phyloP scores from a whole-genome alignment of 139 green algal genomes.

The Coccomyxa sp. region DNA sequence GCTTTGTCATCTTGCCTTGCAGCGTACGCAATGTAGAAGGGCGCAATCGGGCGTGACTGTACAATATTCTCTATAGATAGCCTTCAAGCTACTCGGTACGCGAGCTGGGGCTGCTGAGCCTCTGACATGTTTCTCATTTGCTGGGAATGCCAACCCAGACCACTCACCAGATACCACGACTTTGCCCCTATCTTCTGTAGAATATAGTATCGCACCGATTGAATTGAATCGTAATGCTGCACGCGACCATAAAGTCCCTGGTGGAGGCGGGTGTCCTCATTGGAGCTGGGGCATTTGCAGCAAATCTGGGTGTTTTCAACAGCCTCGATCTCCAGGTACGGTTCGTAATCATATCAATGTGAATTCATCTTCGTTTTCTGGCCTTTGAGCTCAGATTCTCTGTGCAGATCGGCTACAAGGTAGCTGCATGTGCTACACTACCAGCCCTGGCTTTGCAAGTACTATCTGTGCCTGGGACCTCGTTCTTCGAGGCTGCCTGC shows the following conservation, averaged over 20 bases:
- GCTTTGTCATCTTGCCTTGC: too few species aligned
- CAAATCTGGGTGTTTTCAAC: not conserved
- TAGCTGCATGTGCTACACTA: constrained; percentile 32
- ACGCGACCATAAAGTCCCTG: not conserved
- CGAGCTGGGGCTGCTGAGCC: too few species aligned
- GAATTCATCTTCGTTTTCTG: not conserved
- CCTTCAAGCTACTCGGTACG: too few species aligned
- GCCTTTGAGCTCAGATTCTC: not conserved
- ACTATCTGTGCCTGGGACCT: constrained; percentile 7
- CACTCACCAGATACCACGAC: too few species aligned
- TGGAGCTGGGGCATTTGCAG: not conserved
- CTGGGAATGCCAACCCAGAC: too few species aligned
- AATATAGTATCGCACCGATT: too few species aligned
- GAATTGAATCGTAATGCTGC: not conserved
- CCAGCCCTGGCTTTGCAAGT: constrained; percentile 42
- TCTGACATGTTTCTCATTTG: too few species aligned
- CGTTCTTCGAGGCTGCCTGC: not conserved
- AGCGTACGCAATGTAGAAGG: too few species aligned
- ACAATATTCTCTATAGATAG: too few species aligned
- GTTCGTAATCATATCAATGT: not conserved
- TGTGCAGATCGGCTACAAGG: constrained; percentile 23
- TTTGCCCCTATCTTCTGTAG: too few species aligned
- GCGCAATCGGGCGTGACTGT: too few species aligned
- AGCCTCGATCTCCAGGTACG: not conserved
- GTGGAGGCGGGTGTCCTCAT: not conserved